Conservation (phyloP, 768 basidiomycete species). For the Solioccasus polychromus region DNA sequence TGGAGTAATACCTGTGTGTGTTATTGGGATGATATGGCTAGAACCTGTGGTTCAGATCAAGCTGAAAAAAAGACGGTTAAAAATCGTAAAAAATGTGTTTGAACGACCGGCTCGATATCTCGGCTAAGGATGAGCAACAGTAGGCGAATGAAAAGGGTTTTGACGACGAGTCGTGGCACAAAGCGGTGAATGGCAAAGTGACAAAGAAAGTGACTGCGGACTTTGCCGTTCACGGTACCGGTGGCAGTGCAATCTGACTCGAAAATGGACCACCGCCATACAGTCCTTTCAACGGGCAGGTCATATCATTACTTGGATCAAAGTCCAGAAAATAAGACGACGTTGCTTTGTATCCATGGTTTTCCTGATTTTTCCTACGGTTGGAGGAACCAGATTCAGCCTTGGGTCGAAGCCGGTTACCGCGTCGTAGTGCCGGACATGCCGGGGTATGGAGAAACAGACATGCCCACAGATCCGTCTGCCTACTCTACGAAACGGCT, state of each 20-base stretch:
- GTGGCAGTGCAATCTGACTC: slow-evolving; percentile 23
- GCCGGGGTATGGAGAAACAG: slow-evolving; percentile 63
- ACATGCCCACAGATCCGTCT: slow-evolving; percentile 52
- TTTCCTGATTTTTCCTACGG: slow-evolving; percentile 77
- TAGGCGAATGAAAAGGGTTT: not conserved
- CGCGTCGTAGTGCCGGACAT: slow-evolving; percentile 55
- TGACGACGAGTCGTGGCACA: slow-evolving; percentile 8
- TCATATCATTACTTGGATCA: slow-evolving; percentile 75
- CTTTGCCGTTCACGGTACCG: slow-evolving; percentile 30
- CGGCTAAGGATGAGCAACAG: slow-evolving; percentile 14
- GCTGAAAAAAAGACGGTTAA: slow-evolving; percentile 21
- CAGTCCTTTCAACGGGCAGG: slow-evolving; percentile 51
- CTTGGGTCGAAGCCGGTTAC: slow-evolving; percentile 61
- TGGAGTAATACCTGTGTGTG: slow-evolving; percentile 40
- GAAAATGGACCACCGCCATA: not conserved
- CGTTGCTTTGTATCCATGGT: slow-evolving; percentile 75
- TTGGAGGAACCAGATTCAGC: slow-evolving; percentile 71
- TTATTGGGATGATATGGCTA: slow-evolving; percentile 28
- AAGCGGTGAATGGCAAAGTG: too few species aligned
- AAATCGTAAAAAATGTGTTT: slow-evolving; percentile 16
- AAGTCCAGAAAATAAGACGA: slow-evolving; percentile 43
- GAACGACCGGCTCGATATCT: too few species aligned
- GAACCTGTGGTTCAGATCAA: slow-evolving; percentile 24
- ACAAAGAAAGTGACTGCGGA: slow-evolving; percentile 32
- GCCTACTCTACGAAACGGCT: slow-evolving; percentile 61